Evolutionary conservation across 2,329 filamentous ascomycete genomes (phyloP), one percentile per base, ranked within the genome.

Genomic region (Decorospora gaudefroyi): DNA sequence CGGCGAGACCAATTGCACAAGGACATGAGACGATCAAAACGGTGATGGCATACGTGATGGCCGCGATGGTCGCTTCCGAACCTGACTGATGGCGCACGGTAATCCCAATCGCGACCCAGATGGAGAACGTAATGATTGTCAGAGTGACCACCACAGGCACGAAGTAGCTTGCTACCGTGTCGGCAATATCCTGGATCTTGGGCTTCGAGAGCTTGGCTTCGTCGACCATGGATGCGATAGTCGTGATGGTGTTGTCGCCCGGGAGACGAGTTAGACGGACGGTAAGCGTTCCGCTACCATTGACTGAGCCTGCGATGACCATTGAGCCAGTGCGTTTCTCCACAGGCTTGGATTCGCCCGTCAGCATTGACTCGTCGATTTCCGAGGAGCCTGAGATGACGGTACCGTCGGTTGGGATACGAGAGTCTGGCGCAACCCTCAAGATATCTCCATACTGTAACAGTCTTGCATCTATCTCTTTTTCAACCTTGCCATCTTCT

Each of bases 11-110:
- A 30, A 93, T 81, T 0, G 87, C 88, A 45, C 88, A 92, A 0
- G 88, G 88, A 53, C 88, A 92, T 0, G 87, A 90, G 0, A 92
- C 82, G n/a, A 87, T 84, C 4, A 90, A 75, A 0, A 87, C 84
- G 0, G 87, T 79, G 44, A 91, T 88, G 1, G 83, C 72, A 48
- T 88, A 91, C 0, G 85, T 89, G 33, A 90, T 78, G 0, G 87
- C 85, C 19, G 79, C 71, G 1, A 81, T 76, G 0, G 75, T 71
- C 1, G 85, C 81, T 36, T 78, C 71, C 0, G 75, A 72, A 2
- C 56, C 68, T 19, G 59, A 44, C 13, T 74, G 39, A 3, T 69
- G 40, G 11, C 66, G 71, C 4, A 76, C 50, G 0, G 49, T 31
- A 3, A 76, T 55, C 2, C 82, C 83, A 3, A 90, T 67, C 0